Evolutionary conservation across 352 stramenopile genomes (phyloP).

Genomic region (Elongisporangium anandrum): DNA sequence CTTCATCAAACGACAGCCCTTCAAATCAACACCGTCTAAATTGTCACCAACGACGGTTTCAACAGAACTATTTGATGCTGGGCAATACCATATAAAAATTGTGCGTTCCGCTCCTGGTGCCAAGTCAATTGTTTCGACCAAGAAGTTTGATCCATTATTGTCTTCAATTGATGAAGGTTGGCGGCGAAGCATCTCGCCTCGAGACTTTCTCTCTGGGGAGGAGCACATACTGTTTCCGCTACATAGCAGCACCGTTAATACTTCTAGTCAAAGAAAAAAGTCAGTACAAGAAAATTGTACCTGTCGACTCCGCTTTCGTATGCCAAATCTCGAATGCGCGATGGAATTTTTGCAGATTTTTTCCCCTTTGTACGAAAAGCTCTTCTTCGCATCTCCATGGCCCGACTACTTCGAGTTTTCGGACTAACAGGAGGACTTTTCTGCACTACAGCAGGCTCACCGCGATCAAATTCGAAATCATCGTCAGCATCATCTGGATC

Average conservation of each 20-base stretch:
- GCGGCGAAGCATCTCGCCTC: conserved; percentile 40
- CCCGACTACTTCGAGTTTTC: conserved; percentile 36
- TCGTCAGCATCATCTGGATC: conserved; percentile 82
- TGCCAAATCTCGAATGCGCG: conserved; percentile 49
- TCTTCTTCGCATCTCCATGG: conserved; percentile 42
- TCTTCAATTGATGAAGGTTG: conserved; percentile 46
- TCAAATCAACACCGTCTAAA: conserved; percentile 70
- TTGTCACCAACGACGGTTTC: conserved; percentile 35
- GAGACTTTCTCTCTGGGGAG: conserved; percentile 62
- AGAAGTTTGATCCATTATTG: conserved; percentile 73
- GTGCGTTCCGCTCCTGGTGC: conserved; percentile 80
- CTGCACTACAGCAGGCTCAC: conserved; percentile 31
- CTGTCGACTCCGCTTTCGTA: conserved; percentile 81
- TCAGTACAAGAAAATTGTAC: conserved; percentile 22
- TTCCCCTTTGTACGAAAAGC: conserved; percentile 43
- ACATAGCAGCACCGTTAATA: conserved; percentile 2
- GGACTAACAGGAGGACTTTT: conserved; percentile 51
- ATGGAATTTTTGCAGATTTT: conserved; percentile 40
- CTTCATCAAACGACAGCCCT: conserved; percentile 74
- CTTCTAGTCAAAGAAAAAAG: background rate
- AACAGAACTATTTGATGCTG: conserved; percentile 30
- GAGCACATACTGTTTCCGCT: conserved; percentile 62
- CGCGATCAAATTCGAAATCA: conserved; percentile 87
- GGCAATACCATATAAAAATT: conserved; percentile 88
- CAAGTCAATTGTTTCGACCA: conserved; percentile 86